Conservation (phyloP, 345 rosid genomes). For the Corchorus capsularis region DNA sequence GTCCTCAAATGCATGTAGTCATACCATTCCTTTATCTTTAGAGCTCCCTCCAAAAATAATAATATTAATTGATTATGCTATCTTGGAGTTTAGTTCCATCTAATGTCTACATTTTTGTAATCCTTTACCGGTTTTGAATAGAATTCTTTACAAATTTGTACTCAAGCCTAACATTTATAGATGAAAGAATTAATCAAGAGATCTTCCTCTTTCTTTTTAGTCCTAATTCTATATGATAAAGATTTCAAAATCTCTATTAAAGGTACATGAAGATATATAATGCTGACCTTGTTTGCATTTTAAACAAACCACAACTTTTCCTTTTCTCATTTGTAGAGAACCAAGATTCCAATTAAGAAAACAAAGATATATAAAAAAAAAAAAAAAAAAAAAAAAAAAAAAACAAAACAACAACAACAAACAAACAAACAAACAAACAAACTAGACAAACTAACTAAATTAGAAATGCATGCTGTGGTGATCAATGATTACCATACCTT, state of each 20-base stretch:
- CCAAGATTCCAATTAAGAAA: neutral
- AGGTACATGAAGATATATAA: neutral
- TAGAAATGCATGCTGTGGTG: neutral
- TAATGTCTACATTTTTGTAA: neutral
- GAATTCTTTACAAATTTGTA: neutral
- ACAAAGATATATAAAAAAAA: too few relatives aligned
- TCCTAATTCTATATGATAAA: neutral
- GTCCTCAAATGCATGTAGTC: neutral
- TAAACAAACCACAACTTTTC: neutral
- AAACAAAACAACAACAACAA: too few relatives aligned
- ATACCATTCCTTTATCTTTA: neutral
- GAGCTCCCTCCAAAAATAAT: neutral
- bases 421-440: too few relatives aligned
- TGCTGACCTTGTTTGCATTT: neutral
- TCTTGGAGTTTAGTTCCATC: neutral
- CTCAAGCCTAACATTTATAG: neutral
- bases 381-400: too few relatives aligned
- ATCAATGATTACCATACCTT: slow-evolving; percentile 39
- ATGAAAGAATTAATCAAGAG: neutral
- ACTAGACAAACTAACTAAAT: neutral
- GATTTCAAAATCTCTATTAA: neutral
- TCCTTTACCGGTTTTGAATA: neutral
- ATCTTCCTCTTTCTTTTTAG: neutral
- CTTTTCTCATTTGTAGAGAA: neutral
- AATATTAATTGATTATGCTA: neutral